Evolutionary conservation across 306 rosid species (phyloP).

Genomic region (Inga oerstediana): DNA sequence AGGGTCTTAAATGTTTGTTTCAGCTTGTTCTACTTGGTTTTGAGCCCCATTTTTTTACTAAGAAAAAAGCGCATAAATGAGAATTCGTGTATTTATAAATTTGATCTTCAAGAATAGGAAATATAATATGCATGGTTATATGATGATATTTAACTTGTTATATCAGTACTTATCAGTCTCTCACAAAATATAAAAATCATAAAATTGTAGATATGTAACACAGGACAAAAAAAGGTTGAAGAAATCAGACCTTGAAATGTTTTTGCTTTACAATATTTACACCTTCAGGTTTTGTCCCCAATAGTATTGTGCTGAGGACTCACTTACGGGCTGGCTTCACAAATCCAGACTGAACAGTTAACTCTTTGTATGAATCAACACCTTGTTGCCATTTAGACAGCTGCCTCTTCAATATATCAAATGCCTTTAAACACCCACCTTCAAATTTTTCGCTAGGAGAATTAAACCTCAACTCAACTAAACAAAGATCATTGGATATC

Average conservation of each 20-base stretch:
- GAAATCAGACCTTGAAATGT: neutral
- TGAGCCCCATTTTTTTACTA: too few species aligned
- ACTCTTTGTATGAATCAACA: constrained; percentile 45
- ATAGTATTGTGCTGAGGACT: constrained; percentile 1
- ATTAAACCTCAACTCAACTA: constrained; percentile 55
- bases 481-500: constrained; percentile 58
- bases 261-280: neutral
- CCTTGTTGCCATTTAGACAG: constrained; percentile 58
- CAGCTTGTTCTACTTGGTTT: too few species aligned
- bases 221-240: neutral
- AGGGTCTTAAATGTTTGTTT: too few species aligned
- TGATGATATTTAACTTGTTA: neutral
- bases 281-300: neutral
- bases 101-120: neutral
- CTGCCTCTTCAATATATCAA: constrained; percentile 51
- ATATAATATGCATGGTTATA: neutral
- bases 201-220: neutral
- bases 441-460: constrained; percentile 43
- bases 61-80: neutral
- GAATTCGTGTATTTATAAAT: too few species aligned
- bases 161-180: neutral
- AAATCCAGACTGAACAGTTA: constrained; percentile 35
- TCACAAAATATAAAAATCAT: neutral
- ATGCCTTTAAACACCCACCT: constrained; percentile 43
- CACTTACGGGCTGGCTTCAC: constrained; percentile 19